Conservation (phyloP, 2,329 filamentous ascomycete species). For the Cytospora piceae region DNA sequence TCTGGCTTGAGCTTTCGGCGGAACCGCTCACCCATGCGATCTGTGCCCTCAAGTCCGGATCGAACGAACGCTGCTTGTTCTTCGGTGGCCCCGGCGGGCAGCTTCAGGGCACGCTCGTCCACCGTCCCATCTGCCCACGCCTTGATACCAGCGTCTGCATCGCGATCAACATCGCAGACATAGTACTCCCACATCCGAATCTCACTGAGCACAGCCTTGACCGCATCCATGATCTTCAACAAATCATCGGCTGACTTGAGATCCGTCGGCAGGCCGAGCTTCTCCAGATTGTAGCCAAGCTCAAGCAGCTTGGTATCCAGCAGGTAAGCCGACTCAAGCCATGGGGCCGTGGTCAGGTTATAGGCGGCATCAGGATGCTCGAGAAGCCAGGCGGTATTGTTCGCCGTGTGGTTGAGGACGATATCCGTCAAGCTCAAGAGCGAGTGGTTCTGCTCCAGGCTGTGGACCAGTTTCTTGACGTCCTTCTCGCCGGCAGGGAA, state of each 20-base stretch:
- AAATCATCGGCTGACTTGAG: slow-evolving; percentile 74
- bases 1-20: slow-evolving; percentile 71
- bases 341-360: slow-evolving; percentile 87
- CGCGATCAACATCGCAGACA: slow-evolving; percentile 75
- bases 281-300: slow-evolving; percentile 73
- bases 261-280: slow-evolving; percentile 75
- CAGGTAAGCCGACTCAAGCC: slow-evolving; percentile 67
- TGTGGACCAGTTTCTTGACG: slow-evolving; percentile 73
- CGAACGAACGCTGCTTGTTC: slow-evolving; percentile 66
- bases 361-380: slow-evolving; percentile 96
- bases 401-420: slow-evolving; percentile 95
- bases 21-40: slow-evolving; percentile 80
- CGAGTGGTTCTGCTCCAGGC: slow-evolving; percentile 82
- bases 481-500: slow-evolving; percentile 89
- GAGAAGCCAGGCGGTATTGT: slow-evolving; percentile 93
- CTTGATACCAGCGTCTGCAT: slow-evolving; percentile 69
- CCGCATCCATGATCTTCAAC: slow-evolving; percentile 77
- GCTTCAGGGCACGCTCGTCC: slow-evolving; percentile 47
- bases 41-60: slow-evolving; percentile 70
- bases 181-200: slow-evolving; percentile 95
- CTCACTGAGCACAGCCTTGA: slow-evolving; percentile 78
- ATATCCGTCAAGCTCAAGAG: slow-evolving; percentile 92
- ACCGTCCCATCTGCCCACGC: slow-evolving; percentile 67
- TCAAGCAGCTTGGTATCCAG: slow-evolving; percentile 69
- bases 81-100: slow-evolving; percentile 52